Conservation (phyloP, 2,329 filamentous ascomycete species). For the Diplocarpon mali region DNA sequence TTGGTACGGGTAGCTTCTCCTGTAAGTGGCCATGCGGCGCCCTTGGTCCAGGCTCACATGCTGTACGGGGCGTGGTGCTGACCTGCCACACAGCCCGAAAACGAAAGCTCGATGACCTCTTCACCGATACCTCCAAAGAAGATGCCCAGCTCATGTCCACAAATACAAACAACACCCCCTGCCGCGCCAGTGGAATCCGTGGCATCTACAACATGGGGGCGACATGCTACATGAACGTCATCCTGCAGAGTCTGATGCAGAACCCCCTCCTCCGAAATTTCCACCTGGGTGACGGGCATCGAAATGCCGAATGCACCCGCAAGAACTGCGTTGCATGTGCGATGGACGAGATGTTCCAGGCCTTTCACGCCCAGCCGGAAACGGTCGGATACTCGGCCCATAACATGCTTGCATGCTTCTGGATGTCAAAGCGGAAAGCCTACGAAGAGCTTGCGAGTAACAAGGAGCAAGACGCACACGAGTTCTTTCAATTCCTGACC, state of each 20-base stretch:
- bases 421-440: conserved; percentile 68
- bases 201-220: conserved; percentile 97
- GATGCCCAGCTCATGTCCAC: conserved; percentile 65
- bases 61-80: neutral
- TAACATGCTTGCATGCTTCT: conserved; percentile 79
- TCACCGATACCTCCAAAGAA: conserved; percentile 53
- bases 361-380: conserved; percentile 61
- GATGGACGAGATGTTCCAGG: conserved; percentile 64
- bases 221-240: conserved; percentile 96
- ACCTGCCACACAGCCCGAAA: conserved; percentile 44
- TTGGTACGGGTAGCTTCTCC: conserved; percentile 53
- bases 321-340: conserved; percentile 56
- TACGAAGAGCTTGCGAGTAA: conserved; percentile 75
- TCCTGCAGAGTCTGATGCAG: conserved; percentile 85
- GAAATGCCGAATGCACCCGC: conserved; percentile 58
- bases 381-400: conserved; percentile 86
- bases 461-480: conserved; percentile 92
- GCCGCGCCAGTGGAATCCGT: conserved; percentile 75
- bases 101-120: conserved; percentile 63
- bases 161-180: conserved; percentile 72
- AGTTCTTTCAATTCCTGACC: conserved; percentile 92
- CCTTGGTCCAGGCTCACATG: neutral
- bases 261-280: conserved; percentile 87
- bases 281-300: conserved; percentile 85
- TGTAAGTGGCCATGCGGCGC: conserved; percentile 34